Conservation (phyloP, 106 monocot genomes). For the Allium cepa region DNA sequence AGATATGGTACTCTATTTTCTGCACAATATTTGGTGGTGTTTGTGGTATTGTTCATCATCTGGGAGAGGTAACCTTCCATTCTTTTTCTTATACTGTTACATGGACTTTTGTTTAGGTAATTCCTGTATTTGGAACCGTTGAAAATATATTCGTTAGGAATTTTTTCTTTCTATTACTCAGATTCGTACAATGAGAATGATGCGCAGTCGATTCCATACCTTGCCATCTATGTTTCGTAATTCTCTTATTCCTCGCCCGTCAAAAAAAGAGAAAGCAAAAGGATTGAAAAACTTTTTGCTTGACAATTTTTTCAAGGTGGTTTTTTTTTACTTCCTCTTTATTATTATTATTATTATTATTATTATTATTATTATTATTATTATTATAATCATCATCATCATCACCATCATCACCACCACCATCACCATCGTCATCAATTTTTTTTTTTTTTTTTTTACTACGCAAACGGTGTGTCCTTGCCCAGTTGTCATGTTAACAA, state of each 20-base stretch:
- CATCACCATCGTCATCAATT: too few species aligned
- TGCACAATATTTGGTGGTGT: slow-evolving; percentile 72
- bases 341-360: too few species aligned
- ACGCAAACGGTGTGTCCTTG: neutral
- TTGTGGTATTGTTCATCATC: slow-evolving; percentile 71
- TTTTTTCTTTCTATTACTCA: slow-evolving; percentile 3
- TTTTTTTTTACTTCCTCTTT: neutral
- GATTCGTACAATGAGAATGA: slow-evolving; percentile 81
- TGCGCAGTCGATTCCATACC: slow-evolving; percentile 51
- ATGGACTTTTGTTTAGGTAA: neutral
- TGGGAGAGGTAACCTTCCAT: slow-evolving; percentile 53
- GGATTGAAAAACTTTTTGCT: slow-evolving; percentile 28
- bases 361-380: too few species aligned
- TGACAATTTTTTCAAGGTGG: slow-evolving; percentile 49
- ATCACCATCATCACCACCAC: too few species aligned
- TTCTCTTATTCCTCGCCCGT: slow-evolving; percentile 42
- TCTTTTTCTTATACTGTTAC: neutral
- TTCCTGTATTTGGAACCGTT: neutral
- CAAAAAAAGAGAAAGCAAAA: slow-evolving; percentile 23
- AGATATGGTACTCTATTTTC: slow-evolving; percentile 82
- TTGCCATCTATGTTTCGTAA: slow-evolving; percentile 52
- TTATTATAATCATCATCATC: too few species aligned
- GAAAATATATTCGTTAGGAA: neutral
- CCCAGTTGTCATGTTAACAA: neutral
- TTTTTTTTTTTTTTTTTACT: too few species aligned